These are phyloP conservation scores for Rhizophagus sp. DNA, from an alignment of 192 early-diverging fungal genomes.

Conservation along the genomic window DNA sequence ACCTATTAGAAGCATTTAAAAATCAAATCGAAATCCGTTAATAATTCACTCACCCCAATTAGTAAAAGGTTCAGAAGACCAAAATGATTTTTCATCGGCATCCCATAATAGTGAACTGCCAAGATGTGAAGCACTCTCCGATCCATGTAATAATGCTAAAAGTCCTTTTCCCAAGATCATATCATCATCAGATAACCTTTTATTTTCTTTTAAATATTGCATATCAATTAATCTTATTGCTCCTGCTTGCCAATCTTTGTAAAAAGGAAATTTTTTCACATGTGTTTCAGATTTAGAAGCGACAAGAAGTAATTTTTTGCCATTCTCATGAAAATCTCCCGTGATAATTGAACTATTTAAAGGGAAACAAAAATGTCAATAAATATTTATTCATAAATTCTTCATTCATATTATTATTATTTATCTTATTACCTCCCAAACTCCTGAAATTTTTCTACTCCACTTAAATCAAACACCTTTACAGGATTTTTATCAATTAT, in stretches of 20 bases:
- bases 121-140: conserved; percentile 18
- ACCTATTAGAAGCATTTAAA: not conserved
- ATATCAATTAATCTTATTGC: conserved; percentile 37
- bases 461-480: conserved; percentile 34
- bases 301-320: not conserved
- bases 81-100: not conserved
- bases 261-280: not conserved
- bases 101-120: conserved; percentile 12
- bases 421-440: conserved; percentile 44
- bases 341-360: conserved; percentile 21
- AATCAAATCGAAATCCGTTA: not conserved
- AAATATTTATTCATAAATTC: not conserved
- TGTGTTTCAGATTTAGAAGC: conserved; percentile 28
- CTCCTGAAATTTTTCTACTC: conserved; percentile 36
- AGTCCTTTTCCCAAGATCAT: conserved; percentile 8
- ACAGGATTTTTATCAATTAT: not conserved
- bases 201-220: not conserved
- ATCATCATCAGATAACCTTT: conserved; percentile 20
- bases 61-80: conserved; percentile 18
- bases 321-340: conserved; percentile 17
- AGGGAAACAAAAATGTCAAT: not conserved
- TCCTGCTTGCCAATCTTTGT: conserved; percentile 43
- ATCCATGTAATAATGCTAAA: not conserved
- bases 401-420: not conserved
- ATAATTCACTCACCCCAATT: conserved; percentile 7